Evolutionary conservation across 2,329 filamentous ascomycete species (phyloP).

Genomic region (Hypoxylon sp.): DNA sequence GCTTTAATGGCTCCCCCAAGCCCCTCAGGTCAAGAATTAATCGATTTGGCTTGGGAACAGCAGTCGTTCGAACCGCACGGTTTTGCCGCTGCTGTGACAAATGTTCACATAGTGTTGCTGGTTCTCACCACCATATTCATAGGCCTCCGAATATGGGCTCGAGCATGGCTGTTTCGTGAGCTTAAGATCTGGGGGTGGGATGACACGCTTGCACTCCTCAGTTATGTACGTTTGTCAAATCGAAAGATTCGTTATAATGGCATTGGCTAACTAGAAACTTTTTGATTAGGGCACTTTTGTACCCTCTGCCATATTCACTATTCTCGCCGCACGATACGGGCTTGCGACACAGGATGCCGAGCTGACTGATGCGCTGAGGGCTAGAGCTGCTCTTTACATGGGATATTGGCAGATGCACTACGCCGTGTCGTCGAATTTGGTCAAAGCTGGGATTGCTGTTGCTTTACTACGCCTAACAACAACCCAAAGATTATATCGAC

Average conservation of each 20-base stretch:
- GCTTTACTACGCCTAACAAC: slow-evolving; percentile 18
- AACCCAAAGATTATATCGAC: slow-evolving; percentile 5
- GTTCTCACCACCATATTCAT: slow-evolving; percentile 14
- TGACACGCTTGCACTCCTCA: slow-evolving; percentile 23
- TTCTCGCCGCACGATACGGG: slow-evolving; percentile 16
- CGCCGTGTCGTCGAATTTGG: slow-evolving; percentile 23
- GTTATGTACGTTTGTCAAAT: slow-evolving; percentile 13
- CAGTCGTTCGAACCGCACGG: slow-evolving; percentile 9
- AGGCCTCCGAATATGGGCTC: slow-evolving; percentile 20
- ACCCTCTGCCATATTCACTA: slow-evolving; percentile 17
- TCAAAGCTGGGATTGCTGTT: slow-evolving; percentile 28
- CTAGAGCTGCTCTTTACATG: slow-evolving; percentile 18
- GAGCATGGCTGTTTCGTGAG: slow-evolving; percentile 14
- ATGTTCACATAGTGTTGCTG: slow-evolving; percentile 13
- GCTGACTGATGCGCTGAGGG: slow-evolving; percentile 10
- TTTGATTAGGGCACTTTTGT: slow-evolving; percentile 11
- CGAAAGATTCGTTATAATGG: background rate
- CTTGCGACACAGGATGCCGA: slow-evolving; percentile 19
- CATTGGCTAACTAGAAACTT: background rate
- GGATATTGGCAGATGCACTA: slow-evolving; percentile 29
- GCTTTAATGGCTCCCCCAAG: slow-evolving; percentile 9
- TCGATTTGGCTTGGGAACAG: slow-evolving; percentile 24
- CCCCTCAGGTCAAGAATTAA: slow-evolving; percentile 14
- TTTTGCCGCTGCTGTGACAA: slow-evolving; percentile 11
- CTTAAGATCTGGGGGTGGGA: slow-evolving; percentile 23